Evolutionary conservation across 2,329 filamentous ascomycete genomes (phyloP).

Genomic region (Microthyrium microscopicum): DNA sequence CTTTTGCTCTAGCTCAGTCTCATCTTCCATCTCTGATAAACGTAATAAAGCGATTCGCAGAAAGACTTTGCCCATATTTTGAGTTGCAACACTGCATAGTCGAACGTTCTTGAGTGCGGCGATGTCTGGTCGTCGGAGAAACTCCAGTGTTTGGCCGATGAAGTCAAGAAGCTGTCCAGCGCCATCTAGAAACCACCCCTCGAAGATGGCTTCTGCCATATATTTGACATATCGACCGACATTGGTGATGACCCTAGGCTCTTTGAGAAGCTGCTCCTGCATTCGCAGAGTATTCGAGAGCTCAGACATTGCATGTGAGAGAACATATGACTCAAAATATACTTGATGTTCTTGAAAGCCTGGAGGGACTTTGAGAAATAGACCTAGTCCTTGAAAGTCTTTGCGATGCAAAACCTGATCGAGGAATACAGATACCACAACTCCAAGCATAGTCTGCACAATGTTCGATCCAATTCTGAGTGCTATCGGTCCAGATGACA

Average conservation of each 20-base stretch:
- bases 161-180: slow-evolving; percentile 75
- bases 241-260: slow-evolving; percentile 75
- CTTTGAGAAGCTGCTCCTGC: slow-evolving; percentile 49
- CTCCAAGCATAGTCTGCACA: slow-evolving; percentile 58
- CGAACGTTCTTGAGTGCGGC: slow-evolving; percentile 69
- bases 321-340: slow-evolving; percentile 82
- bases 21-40: slow-evolving; percentile 66
- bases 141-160: slow-evolving; percentile 68
- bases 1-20: slow-evolving; percentile 41
- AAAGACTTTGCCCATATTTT: slow-evolving; percentile 59
- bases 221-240: slow-evolving; percentile 66
- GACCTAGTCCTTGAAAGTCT: slow-evolving; percentile 73
- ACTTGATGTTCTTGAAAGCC: slow-evolving; percentile 90
- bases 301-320: slow-evolving; percentile 57
- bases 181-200: slow-evolving; percentile 90
- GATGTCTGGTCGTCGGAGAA: slow-evolving; percentile 72
- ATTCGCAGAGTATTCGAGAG: slow-evolving; percentile 54
- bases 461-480: slow-evolving; percentile 48
- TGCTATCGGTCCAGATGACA: slow-evolving; percentile 29
- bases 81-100: slow-evolving; percentile 73
- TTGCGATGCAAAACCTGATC: slow-evolving; percentile 76
- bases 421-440: slow-evolving; percentile 64
- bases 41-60: slow-evolving; percentile 63
- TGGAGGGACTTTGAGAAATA: slow-evolving; percentile 78
- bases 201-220: slow-evolving; percentile 78